A percentile compares a stretch with the other conserved stretches of the same genome.
Evolutionary conservation across 192 early-diverging fungal genomes (phyloP).

Genomic region (Pecoramyces ruminantium): DNA sequence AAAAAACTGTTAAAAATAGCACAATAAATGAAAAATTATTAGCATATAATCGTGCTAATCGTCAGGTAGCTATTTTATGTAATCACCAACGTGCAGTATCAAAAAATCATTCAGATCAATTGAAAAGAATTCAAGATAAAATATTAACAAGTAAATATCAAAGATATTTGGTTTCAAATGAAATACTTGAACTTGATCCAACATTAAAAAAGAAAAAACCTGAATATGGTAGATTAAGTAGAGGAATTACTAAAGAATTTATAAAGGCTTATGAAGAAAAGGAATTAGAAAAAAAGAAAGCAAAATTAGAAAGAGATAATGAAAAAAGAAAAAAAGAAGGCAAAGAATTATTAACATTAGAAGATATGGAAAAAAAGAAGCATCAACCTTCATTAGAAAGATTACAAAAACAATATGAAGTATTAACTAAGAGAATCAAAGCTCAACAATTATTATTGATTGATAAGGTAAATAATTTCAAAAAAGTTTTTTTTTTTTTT

Average conservation of each 20-base stretch:
- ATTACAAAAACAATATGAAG: background rate
- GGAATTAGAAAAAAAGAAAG: background rate
- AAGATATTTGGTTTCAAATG: conserved; percentile 45
- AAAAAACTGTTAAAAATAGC: conserved; percentile 44
- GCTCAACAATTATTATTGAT: background rate
- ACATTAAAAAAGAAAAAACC: conserved; percentile 58
- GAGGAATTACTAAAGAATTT: background rate
- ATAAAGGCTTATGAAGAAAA: background rate
- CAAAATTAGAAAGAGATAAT: background rate
- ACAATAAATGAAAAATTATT: conserved; percentile 71
- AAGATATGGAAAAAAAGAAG: background rate
- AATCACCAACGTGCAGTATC: conserved; percentile 89
- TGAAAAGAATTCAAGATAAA: conserved; percentile 72
- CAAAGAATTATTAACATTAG: background rate
- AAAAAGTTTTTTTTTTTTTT: too few species aligned
- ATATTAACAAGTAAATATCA: conserved; percentile 74
- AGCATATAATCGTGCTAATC: conserved; percentile 87
- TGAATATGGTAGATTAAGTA: conserved; percentile 8
- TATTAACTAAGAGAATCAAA: background rate
- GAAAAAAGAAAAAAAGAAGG: background rate
- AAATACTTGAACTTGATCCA: conserved; percentile 55
- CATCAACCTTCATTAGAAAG: background rate
- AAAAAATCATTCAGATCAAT: conserved; percentile 57
- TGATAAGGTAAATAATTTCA: background rate
- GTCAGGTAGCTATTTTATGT: conserved; percentile 88